phyloP scores from a whole-genome alignment of 2,329 filamentous ascomycete genomes.

The Teratosphaeria nubilosa region DNA sequence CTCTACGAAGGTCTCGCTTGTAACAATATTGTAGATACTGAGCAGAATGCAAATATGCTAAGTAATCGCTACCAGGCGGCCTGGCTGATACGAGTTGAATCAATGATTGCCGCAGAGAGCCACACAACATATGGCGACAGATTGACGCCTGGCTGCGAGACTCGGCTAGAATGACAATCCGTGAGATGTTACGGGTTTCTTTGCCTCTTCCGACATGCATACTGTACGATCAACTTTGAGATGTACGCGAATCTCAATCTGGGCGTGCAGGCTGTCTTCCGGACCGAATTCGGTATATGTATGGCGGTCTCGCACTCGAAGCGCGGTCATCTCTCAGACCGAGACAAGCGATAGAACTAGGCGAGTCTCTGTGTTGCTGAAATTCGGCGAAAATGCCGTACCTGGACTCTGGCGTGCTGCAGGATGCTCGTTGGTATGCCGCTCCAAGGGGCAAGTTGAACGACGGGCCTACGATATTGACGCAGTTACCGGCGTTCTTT shows the following conservation, averaged over 20 bases:
- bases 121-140: too few species aligned
- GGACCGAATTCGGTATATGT: not conserved
- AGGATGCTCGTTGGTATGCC: too few species aligned
- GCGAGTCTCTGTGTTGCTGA: too few species aligned
- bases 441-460: not conserved
- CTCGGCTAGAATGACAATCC: too few species aligned
- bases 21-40: not conserved
- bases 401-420: too few species aligned
- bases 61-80: not conserved
- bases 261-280: not conserved
- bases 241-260: not conserved
- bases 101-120: too few species aligned
- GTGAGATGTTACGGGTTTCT: too few species aligned
- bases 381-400: too few species aligned
- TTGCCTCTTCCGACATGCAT: not conserved
- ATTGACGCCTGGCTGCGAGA: too few species aligned
- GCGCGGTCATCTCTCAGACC: not conserved
- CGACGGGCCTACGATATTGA: not conserved
- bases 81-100: not conserved
- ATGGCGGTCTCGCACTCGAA: not conserved
- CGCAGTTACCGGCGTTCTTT: not conserved
- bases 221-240: not conserved
- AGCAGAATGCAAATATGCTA: not conserved
- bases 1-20: not conserved
- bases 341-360: not conserved